phyloP scores from a whole-genome alignment of 441 rosid genomes.

The Croton laevigatus region DNA sequence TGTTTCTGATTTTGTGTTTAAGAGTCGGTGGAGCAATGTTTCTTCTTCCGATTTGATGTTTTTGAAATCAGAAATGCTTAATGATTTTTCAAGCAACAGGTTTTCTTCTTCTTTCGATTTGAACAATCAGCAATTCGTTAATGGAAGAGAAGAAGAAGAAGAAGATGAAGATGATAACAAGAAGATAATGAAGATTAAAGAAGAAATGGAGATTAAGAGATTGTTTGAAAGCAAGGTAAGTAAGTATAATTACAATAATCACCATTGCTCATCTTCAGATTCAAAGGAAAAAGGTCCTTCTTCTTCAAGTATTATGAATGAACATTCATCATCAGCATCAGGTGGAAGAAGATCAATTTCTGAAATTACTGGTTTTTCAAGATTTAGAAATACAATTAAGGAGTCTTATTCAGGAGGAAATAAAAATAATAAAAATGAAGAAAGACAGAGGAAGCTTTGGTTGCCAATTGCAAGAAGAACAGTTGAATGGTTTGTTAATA shows the following conservation, averaged over 20 bases:
- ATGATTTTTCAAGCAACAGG: constrained; percentile 47
- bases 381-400: constrained; percentile 37
- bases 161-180: constrained; percentile 21
- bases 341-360: constrained; percentile 71
- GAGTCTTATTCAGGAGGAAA: constrained; percentile 32
- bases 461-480: constrained; percentile 78
- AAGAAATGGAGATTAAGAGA: constrained; percentile 52
- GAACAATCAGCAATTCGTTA: constrained; percentile 1
- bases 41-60: constrained; percentile 79
- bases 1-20: constrained; percentile 58
- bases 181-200: constrained; percentile 39
- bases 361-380: constrained; percentile 63
- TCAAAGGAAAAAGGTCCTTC: constrained; percentile 15
- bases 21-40: constrained; percentile 86
- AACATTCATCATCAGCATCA: background rate
- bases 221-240: constrained; percentile 44
- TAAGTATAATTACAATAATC: background rate
- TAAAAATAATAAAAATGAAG: constrained; percentile 31
- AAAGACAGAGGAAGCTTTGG: constrained; percentile 65
- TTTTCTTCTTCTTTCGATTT: constrained; percentile 34
- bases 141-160: background rate
- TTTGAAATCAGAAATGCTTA: constrained; percentile 71
- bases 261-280: constrained; percentile 21
- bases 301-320: constrained; percentile 24
- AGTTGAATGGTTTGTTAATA: constrained; percentile 71